These are phyloP conservation scores for Metarhizium humberi DNA, from an alignment of 2,329 filamentous ascomycete species.

Conservation along the genomic window DNA sequence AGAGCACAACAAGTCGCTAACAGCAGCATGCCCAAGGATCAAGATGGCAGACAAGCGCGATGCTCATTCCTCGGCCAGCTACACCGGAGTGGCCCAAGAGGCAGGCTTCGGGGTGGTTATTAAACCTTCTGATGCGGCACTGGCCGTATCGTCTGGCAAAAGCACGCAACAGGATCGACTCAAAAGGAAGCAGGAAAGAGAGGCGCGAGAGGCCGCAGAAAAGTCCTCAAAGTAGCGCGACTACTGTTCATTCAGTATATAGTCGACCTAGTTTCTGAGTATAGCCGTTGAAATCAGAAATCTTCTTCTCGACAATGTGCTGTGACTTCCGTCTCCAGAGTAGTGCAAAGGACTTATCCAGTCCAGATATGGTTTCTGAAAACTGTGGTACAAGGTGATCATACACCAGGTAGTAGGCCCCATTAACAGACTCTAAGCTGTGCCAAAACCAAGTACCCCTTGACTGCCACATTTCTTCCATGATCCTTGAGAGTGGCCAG, in stretches of 20 bases:
- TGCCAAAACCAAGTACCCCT: slow-evolving; percentile 4
- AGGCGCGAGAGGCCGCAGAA: no score
- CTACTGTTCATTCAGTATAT: background rate
- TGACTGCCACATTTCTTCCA: slow-evolving; percentile 6
- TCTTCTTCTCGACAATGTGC: background rate
- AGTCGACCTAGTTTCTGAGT: background rate
- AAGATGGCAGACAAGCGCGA: no score
- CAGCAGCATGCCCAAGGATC: no score
- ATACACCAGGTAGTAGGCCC: background rate
- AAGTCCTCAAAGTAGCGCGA: no score
- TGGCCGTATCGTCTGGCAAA: no score
- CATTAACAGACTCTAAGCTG: slow-evolving; percentile 1
- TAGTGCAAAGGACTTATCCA: background rate
- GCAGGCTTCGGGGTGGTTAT: no score
- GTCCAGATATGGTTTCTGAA: background rate
- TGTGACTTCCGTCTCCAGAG: slow-evolving; percentile 1
- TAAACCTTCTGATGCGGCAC: no score
- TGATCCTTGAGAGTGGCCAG: background rate
- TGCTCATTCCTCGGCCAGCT: no score
- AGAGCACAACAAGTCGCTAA: no score
- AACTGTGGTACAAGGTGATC: slow-evolving; percentile 1
- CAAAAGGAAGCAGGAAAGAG: no score
- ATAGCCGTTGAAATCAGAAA: slow-evolving; percentile 1
- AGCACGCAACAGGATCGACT: no score
- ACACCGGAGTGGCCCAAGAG: no score